Conservation (phyloP, 495 filamentous ascomycete genomes). For the Hypoxylon rickii region DNA sequence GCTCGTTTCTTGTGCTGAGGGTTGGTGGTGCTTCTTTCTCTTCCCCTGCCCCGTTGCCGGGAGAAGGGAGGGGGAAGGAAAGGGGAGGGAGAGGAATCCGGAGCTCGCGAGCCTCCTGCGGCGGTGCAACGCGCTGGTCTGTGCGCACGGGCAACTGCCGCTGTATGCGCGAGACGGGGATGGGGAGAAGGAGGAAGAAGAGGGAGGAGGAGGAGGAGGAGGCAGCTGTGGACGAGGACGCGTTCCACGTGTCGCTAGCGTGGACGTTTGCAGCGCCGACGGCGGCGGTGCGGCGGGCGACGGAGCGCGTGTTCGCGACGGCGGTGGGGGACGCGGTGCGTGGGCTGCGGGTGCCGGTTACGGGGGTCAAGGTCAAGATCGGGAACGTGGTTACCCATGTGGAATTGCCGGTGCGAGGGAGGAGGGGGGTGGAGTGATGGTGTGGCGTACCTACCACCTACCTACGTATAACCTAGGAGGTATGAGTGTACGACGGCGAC, state of each 20-base stretch:
- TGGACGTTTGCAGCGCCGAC: constrained; percentile 65
- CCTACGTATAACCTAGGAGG: no score
- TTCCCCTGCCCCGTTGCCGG: background rate
- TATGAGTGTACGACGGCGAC: no score
- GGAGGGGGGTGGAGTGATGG: constrained; percentile 1
- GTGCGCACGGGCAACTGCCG: constrained; percentile 67
- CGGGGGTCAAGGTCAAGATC: constrained; percentile 72
- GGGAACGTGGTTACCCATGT: constrained; percentile 71
- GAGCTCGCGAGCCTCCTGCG: constrained; percentile 66
- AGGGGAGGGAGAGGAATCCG: constrained; percentile 40
- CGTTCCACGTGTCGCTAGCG: constrained; percentile 81
- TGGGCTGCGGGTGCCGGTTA: constrained; percentile 47
- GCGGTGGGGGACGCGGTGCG: constrained; percentile 18
- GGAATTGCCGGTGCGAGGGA: constrained; percentile 42
- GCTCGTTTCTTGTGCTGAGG: constrained; percentile 86
- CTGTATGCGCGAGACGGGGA: no score
- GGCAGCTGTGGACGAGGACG: no score
- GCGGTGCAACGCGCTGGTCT: constrained; percentile 65
- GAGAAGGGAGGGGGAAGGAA: constrained; percentile 10
- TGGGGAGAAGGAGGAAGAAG: no score
- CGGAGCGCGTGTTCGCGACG: constrained; percentile 32
- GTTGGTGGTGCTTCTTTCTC: constrained; percentile 31
- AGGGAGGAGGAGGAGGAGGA: no score
- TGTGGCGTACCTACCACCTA: background rate
- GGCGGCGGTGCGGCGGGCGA: constrained; percentile 41